These are phyloP conservation scores for Colletotrichum higginsianum DNA, from an alignment of 2,329 filamentous ascomycete species.

Conservation along the genomic window DNA sequence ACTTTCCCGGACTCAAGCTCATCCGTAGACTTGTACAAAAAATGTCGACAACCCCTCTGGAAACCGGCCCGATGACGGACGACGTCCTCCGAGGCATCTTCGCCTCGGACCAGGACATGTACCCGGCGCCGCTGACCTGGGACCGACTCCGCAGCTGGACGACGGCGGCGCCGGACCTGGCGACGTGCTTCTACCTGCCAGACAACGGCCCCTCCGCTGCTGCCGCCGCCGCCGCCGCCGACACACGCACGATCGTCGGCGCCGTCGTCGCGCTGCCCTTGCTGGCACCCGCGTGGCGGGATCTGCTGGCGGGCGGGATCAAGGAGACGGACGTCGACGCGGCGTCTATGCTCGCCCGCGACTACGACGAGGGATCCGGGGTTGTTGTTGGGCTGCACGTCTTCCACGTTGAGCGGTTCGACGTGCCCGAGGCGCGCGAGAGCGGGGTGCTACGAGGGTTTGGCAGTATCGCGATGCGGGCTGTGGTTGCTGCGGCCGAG, in stretches of 20 bases:
- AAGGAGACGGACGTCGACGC: conserved; percentile 50
- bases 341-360: conserved; percentile 46
- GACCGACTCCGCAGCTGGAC: conserved; percentile 50
- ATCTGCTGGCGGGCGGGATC: conserved; percentile 48
- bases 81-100: conserved; percentile 45
- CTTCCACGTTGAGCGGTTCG: conserved; percentile 53
- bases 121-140: conserved; percentile 52
- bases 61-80: conserved; percentile 39
- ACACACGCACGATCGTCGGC: conserved; percentile 40
- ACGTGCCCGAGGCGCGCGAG: conserved; percentile 8
- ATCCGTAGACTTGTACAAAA: no score
- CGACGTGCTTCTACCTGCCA: conserved; percentile 44
- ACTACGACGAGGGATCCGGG: conserved; percentile 5
- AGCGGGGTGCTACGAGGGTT: conserved; percentile 42
- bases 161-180: conserved; percentile 47
- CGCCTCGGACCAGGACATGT: conserved; percentile 52
- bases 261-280: conserved; percentile 52
- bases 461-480: conserved; percentile 28
- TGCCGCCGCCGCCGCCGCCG: no score
- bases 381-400: conserved; percentile 51
- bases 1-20: no score
- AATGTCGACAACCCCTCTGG: conserved; percentile 1
- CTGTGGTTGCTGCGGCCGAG: conserved; percentile 19
- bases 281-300: conserved; percentile 46
- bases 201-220: background rate